Conservation (phyloP, 2,329 filamentous ascomycete genomes). For the Trichoderma sp. region DNA sequence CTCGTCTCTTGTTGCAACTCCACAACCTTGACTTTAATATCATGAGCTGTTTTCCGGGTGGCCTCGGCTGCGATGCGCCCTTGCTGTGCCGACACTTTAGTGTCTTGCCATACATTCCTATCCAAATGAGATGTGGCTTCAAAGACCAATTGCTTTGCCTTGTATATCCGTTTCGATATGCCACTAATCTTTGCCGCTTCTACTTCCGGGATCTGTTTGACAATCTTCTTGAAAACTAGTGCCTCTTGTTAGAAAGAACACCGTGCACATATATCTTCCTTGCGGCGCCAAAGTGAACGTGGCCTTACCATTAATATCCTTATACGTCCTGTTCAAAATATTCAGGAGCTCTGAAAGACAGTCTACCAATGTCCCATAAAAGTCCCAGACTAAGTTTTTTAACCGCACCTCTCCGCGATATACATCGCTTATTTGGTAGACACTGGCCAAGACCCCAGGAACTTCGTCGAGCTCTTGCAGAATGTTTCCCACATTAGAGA, state of each 20-base stretch:
- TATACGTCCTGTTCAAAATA: neutral
- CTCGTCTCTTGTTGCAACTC: neutral
- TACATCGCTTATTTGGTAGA: conserved; percentile 5
- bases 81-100: neutral
- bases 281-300: neutral
- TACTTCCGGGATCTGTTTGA: conserved; percentile 2
- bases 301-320: neutral
- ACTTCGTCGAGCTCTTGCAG: conserved; percentile 8
- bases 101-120: conserved; percentile 9
- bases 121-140: conserved; percentile 12
- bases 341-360: neutral
- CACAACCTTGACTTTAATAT: neutral
- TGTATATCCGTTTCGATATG: neutral
- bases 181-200: conserved; percentile 2
- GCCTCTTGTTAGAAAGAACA: neutral
- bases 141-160: neutral
- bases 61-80: conserved; percentile 3
- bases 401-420: neutral
- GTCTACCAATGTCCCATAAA: conserved; percentile 9
- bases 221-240: conserved; percentile 3
- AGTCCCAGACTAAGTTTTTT: conserved; percentile 8
- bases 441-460: neutral
- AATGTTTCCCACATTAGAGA: conserved; percentile 8
- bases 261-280: neutral
- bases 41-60: conserved; percentile 9